Conservation (phyloP, 352 stramenopile genomes). For the Pythium biforme region DNA sequence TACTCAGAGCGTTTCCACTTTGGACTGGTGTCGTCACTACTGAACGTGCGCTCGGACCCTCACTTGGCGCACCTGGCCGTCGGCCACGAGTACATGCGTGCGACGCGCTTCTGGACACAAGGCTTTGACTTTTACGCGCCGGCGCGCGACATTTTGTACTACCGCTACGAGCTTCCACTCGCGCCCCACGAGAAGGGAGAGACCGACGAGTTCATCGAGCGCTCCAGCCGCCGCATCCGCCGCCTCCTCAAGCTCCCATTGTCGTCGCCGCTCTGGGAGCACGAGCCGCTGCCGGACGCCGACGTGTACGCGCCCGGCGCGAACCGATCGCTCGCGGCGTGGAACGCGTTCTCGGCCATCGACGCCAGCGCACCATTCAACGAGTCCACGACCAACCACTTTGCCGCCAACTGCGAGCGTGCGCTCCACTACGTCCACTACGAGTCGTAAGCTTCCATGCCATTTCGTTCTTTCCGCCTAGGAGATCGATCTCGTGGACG, state of each 20-base stretch:
- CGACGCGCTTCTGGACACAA: constrained; percentile 81
- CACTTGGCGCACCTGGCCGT: constrained; percentile 56
- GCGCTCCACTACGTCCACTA: constrained; percentile 68
- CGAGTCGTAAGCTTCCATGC: constrained; percentile 1
- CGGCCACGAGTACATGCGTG: constrained; percentile 74
- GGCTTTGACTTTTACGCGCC: constrained; percentile 87
- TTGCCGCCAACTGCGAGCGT: constrained; percentile 56
- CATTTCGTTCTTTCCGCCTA: neutral
- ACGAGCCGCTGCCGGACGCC: constrained; percentile 35
- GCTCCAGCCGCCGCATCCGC: constrained; percentile 63
- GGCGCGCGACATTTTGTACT: constrained; percentile 59
- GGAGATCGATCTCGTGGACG: neutral
- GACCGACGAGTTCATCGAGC: constrained; percentile 15
- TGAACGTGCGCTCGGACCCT: constrained; percentile 73
- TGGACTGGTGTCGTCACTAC: constrained; percentile 48
- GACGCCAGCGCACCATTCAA: constrained; percentile 58
- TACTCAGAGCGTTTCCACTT: constrained; percentile 88
- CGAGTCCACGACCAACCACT: constrained; percentile 87
- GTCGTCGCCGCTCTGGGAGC: constrained; percentile 28
- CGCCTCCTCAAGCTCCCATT: constrained; percentile 51
- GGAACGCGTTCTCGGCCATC: constrained; percentile 65
- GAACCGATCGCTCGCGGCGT: constrained; percentile 49
- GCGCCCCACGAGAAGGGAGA: constrained; percentile 27
- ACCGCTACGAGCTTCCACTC: constrained; percentile 55
- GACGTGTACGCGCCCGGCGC: constrained; percentile 45